Evolutionary conservation across 257 asterid species (phyloP).

Genomic region (Ilex aquifolium): DNA sequence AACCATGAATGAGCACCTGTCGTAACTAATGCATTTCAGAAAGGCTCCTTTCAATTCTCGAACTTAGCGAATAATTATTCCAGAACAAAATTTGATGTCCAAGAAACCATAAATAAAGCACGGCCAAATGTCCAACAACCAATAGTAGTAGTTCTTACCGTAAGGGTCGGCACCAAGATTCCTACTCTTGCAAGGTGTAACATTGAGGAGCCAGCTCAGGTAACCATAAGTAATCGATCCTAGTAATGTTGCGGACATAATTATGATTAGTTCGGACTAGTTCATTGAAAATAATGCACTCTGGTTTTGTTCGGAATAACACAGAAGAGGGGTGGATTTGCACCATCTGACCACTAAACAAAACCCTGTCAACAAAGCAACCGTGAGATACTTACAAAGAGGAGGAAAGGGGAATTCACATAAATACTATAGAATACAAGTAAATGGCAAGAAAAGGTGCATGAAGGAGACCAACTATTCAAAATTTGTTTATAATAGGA

Average conservation of each 20-base stretch:
- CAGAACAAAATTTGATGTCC: too few relatives aligned
- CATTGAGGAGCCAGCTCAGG: conserved; percentile 84
- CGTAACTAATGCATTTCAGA: too few relatives aligned
- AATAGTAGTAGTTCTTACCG: background rate
- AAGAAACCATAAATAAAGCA: too few relatives aligned
- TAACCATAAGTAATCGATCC: conserved; percentile 82
- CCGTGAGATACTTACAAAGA: background rate
- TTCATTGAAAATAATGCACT: conserved; percentile 75
- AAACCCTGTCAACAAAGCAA: conserved; percentile 47
- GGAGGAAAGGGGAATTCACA: too few relatives aligned
- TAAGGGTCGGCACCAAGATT: background rate
- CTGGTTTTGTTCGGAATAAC: conserved; percentile 72
- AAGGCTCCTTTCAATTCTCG: too few relatives aligned
- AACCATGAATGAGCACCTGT: too few relatives aligned
- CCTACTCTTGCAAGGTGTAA: conserved; percentile 50
- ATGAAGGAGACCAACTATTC: too few relatives aligned
- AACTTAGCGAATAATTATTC: too few relatives aligned
- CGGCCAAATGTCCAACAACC: background rate
- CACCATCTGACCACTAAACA: conserved; percentile 76
- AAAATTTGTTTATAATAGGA: too few relatives aligned
- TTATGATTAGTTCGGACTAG: conserved; percentile 67
- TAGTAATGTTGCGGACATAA: conserved; percentile 70
- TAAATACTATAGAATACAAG: too few relatives aligned
- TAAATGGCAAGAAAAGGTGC: too few relatives aligned
- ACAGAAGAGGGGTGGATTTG: conserved; percentile 93